Conservation (phyloP, 352 stramenopile genomes). For the Phytophthora gonapodyides region DNA sequence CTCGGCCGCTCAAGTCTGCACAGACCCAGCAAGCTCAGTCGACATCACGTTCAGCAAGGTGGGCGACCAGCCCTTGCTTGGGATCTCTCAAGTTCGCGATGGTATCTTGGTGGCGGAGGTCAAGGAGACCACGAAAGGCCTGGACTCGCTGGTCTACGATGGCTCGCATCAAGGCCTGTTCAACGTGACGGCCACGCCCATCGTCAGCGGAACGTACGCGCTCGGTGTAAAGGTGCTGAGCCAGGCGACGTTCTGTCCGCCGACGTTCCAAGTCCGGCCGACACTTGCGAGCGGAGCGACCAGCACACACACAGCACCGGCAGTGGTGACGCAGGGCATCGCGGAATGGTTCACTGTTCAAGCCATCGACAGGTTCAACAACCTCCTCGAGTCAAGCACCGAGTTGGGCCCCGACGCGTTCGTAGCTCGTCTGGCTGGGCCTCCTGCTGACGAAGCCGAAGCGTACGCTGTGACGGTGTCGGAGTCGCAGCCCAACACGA, state of each 20-base stretch:
- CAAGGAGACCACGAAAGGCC: constrained; percentile 63
- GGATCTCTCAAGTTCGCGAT: constrained; percentile 46
- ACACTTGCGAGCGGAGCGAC: constrained; percentile 63
- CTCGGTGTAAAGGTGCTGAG: constrained; percentile 59
- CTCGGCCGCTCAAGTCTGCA: constrained; percentile 38
- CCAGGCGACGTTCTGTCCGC: constrained; percentile 63
- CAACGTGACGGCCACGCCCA: constrained; percentile 83
- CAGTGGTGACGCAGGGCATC: constrained; percentile 82
- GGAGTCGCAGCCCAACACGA: constrained; percentile 74
- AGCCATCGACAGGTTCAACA: constrained; percentile 91
- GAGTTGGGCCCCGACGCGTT: constrained; percentile 62
- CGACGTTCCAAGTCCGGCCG: constrained; percentile 80
- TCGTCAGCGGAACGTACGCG: constrained; percentile 70
- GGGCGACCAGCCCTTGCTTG: constrained; percentile 46
- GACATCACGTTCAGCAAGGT: constrained; percentile 55
- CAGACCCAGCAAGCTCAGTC: constrained; percentile 35
- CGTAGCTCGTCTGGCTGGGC: constrained; percentile 59
- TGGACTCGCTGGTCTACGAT: constrained; percentile 78
- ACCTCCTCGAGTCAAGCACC: constrained; percentile 85
- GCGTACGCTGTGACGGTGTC: constrained; percentile 53
- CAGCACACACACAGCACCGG: constrained; percentile 78
- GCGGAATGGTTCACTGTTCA: constrained; percentile 86
- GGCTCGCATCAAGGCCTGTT: constrained; percentile 68
- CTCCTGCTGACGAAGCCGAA: constrained; percentile 25
- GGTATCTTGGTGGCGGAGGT: constrained; percentile 56